Percentiles rank a stretch among this genome's conserved stretches.
Conservation (phyloP, 2,329 filamentous ascomycete species). For the Apiospora saccharicola region DNA sequence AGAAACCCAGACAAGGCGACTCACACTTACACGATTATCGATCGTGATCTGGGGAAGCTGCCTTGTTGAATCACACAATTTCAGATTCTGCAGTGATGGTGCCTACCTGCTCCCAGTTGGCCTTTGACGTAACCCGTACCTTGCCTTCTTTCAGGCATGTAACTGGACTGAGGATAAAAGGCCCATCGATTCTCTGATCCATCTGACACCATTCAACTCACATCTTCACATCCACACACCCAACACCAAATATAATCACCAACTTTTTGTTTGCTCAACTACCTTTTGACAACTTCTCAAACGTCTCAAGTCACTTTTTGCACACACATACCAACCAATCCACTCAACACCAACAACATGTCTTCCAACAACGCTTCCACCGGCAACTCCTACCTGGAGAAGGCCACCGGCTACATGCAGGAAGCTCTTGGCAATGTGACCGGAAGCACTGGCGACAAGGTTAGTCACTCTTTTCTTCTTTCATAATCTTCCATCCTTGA, state of each 20-base stretch:
- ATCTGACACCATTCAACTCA: neutral
- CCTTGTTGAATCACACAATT: neutral
- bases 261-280: neutral
- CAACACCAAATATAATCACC: neutral
- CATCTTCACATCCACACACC: neutral
- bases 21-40: neutral
- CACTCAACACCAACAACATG: constrained; percentile 40
- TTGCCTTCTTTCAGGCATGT: neutral
- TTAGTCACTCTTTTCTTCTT: constrained; percentile 37
- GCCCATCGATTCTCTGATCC: neutral
- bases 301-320: neutral
- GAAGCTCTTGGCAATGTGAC: constrained; percentile 75
- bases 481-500: neutral
- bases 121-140: constrained; percentile 20
- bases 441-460: constrained; percentile 73
- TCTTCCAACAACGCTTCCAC: constrained; percentile 70
- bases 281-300: neutral
- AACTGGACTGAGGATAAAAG: neutral
- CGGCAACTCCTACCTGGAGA: constrained; percentile 79
- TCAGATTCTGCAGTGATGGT: constrained; percentile 8
- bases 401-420: constrained; percentile 76
- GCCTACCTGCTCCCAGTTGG: neutral
- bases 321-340: neutral
- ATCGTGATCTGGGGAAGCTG: constrained; percentile 17
- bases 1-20: constrained; percentile 5